These are phyloP conservation scores for Endotrypanum monterogeii DNA, from an alignment of 208 protist genomes.

Conservation along the genomic window DNA sequence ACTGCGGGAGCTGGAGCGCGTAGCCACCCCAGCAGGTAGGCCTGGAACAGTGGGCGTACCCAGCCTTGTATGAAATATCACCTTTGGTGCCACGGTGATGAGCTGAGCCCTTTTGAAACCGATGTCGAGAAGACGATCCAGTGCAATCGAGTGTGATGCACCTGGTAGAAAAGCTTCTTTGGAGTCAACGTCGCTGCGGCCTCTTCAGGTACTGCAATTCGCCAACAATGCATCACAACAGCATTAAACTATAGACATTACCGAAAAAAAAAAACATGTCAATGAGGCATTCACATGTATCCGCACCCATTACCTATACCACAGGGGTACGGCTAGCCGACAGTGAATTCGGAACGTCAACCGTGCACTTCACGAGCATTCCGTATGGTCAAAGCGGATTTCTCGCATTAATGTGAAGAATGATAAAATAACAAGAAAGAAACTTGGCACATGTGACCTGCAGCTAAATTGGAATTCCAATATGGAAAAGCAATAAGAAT, in stretches of 20 bases:
- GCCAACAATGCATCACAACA: neutral
- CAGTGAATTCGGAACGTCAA: too few relatives aligned
- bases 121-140: constrained; percentile 3
- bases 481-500: too few relatives aligned
- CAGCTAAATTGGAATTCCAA: too few relatives aligned
- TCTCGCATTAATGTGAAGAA: too few relatives aligned
- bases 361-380: too few relatives aligned
- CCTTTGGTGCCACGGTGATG: neutral
- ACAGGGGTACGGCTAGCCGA: too few relatives aligned
- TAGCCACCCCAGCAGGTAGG: constrained; percentile 27
- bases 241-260: neutral
- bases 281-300: neutral
- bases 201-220: neutral
- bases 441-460: too few relatives aligned
- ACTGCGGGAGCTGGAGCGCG: neutral
- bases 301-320: neutral
- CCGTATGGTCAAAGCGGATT: too few relatives aligned
- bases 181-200: neutral
- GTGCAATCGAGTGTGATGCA: neutral
- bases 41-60: neutral
- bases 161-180: neutral
- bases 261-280: neutral
- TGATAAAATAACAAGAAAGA: too few relatives aligned
- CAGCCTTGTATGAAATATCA: neutral
- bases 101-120: neutral